Base-by-base conservation (phyloP, 306 rosid genomes). In the Citrullus mucosospermus region DNA sequence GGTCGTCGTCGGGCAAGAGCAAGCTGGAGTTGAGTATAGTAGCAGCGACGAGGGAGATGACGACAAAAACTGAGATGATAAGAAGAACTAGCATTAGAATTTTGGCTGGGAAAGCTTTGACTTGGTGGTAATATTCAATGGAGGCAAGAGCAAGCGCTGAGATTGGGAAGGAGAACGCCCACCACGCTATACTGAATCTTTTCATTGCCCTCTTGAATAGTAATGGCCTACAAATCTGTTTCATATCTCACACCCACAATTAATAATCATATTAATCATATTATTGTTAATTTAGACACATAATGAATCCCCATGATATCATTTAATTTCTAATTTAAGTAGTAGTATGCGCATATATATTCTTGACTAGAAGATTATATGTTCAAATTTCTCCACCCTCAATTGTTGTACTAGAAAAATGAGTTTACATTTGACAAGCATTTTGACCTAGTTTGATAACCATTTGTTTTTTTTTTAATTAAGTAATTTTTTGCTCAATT, bases 131-230 rank as follows among this genome's bases (percentile, higher is more conserved):
- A 41, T 87, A 87, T 32, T 84, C 46, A 12, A 77, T 66, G 43
- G 93, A 85, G 73, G 51, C 80, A 54, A 62, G n/a, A 53, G 90
- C 92, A 22, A 88, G 87, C 12, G 61, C 78, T 0, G 90, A 48
- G n/a, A 70, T 3, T 17, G 65, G 61, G 25, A 80, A 57, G 20
- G 80, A 78, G 59, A 59, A 78, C 3, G 80, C 80, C 80, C 80
- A 78, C 80, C 80, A 78, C 18, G 80, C 80, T 43, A 78, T 51
- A 20, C 14, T 78, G 59, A 78, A 78, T 22, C 73, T 61, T 62
- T 68, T 78, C 80, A 78, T 78, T 43, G 80, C 46, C 44, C 73
- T 78, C 73, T 46, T 61, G 80, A 78, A 78, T 28, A 78, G 59
- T 4, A 8, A 1, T 1, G 80, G 80, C 25, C 80, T 41, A 60